These are phyloP conservation scores for Penicillium sp. DNA, from an alignment of 2,329 filamentous ascomycete species.

Conservation along the genomic window DNA sequence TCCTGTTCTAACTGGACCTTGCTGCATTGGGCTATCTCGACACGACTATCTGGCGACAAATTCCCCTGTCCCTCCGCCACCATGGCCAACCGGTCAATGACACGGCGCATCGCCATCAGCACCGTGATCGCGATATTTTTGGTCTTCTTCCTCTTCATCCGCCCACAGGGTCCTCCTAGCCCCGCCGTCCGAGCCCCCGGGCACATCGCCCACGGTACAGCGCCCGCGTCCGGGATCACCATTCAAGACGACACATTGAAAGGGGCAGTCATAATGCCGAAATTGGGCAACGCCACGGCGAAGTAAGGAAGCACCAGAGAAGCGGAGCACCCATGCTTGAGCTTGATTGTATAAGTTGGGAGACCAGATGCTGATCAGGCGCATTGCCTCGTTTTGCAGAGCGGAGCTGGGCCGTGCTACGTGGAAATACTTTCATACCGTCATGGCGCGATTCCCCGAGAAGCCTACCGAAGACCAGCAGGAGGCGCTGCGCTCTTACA, in stretches of 20 bases:
- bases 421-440: slow-evolving; percentile 68
- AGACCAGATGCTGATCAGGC: background rate
- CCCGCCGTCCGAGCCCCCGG: slow-evolving; percentile 45
- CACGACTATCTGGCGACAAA: slow-evolving; percentile 7
- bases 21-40: background rate
- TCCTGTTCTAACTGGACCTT: background rate
- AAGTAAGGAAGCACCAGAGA: slow-evolving; percentile 39
- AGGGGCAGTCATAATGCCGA: slow-evolving; percentile 50
- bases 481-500: slow-evolving; percentile 60
- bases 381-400: slow-evolving; percentile 35
- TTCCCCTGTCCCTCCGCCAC: background rate
- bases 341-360: background rate
- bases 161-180: slow-evolving; percentile 40
- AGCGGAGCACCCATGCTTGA: background rate
- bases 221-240: slow-evolving; percentile 21
- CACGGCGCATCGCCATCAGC: slow-evolving; percentile 40
- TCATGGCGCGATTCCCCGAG: slow-evolving; percentile 67
- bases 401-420: slow-evolving; percentile 66
- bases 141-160: slow-evolving; percentile 42
- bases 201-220: slow-evolving; percentile 38
- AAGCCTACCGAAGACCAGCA: slow-evolving; percentile 63
- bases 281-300: slow-evolving; percentile 52
- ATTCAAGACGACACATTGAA: slow-evolving; percentile 42
- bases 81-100: slow-evolving; percentile 43
- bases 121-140: slow-evolving; percentile 36